Conservation (phyloP, 2,329 filamentous ascomycete species). For the Escovopsis sp. region DNA sequence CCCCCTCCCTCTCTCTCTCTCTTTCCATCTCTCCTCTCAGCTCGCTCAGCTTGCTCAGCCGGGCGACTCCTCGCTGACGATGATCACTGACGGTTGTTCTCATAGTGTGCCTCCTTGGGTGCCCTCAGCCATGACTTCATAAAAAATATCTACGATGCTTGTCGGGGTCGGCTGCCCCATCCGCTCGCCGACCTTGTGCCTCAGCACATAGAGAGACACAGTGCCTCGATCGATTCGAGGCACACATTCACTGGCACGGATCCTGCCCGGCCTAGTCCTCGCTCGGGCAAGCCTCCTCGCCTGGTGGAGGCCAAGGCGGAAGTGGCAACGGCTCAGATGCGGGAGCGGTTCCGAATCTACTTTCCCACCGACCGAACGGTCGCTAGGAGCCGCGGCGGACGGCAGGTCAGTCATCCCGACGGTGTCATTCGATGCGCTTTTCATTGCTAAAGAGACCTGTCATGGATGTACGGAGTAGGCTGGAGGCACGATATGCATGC, state of each 20-base stretch:
- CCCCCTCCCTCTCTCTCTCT: too few relatives aligned
- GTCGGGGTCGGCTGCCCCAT: constrained; percentile 28
- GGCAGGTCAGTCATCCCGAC: constrained; percentile 25
- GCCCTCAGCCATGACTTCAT: constrained; percentile 56
- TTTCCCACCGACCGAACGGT: constrained; percentile 68
- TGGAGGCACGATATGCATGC: constrained; percentile 73
- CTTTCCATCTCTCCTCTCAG: too few relatives aligned
- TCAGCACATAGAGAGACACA: too few relatives aligned
- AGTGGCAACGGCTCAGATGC: constrained; percentile 13
- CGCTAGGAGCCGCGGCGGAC: constrained; percentile 44
- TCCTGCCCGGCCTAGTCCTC: too few relatives aligned
- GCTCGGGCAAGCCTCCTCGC: too few relatives aligned
- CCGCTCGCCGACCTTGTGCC: too few relatives aligned
- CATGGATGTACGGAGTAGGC: constrained; percentile 30
- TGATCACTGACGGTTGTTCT: too few relatives aligned
- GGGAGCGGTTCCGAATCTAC: constrained; percentile 53
- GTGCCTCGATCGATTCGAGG: too few relatives aligned
- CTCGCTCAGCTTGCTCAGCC: too few relatives aligned
- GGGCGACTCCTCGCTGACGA: too few relatives aligned
- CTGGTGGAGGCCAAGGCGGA: constrained; percentile 8
- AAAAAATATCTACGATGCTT: constrained; percentile 35
- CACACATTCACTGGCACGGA: too few relatives aligned
- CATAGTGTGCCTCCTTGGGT: constrained; percentile 74
- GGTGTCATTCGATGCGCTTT: background rate
- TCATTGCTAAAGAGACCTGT: background rate